Conservation (phyloP, 192 early-diverging fungal genomes). For the Gonapodya sp. region DNA sequence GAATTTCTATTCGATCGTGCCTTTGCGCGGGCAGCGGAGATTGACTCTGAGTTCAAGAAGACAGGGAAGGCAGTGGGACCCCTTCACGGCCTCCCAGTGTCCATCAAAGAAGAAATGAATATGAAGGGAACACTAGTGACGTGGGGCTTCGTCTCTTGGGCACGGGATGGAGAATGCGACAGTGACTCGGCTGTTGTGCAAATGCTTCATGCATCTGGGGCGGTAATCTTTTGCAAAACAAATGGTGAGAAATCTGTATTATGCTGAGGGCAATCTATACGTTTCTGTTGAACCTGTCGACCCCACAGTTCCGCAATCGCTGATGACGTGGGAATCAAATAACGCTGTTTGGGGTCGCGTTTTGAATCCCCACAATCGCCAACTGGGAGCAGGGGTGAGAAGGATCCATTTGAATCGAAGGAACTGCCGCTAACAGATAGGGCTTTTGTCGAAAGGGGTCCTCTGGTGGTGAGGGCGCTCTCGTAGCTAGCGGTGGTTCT, state of each 20-base stretch:
- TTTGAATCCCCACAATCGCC: neutral
- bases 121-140: neutral
- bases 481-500: neutral
- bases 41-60: neutral
- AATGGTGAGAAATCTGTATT: neutral
- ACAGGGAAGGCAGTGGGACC: neutral
- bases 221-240: neutral
- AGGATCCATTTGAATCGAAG: too few relatives aligned
- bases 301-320: neutral
- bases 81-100: conserved; percentile 9
- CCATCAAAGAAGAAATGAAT: neutral
- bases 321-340: neutral
- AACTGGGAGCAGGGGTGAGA: neutral
- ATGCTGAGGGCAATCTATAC: neutral
- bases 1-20: neutral
- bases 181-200: neutral
- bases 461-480: conserved; percentile 1
- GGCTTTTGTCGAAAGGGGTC: too few relatives aligned
- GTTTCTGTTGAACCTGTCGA: neutral
- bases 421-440: too few relatives aligned
- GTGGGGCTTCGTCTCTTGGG: conserved; percentile 8
- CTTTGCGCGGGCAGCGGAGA: neutral
- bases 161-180: neutral
- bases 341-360: conserved; percentile 4
- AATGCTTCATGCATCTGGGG: neutral